phyloP scores from a whole-genome alignment of 768 basidiomycete species.

The Kwoniella mangroviensis region DNA sequence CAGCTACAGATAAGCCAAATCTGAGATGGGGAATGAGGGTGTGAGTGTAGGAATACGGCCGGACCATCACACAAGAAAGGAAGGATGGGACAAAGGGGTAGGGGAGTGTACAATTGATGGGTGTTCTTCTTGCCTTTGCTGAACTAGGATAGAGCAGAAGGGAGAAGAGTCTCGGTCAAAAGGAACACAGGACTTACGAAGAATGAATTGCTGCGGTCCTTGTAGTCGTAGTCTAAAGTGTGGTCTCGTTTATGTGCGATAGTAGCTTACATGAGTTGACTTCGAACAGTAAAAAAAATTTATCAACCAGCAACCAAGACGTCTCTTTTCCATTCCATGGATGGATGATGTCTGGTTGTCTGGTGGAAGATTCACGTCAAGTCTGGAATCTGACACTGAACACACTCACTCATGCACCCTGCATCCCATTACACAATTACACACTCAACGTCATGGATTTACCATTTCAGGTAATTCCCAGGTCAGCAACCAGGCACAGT shows the following conservation, averaged over 20 bases:
- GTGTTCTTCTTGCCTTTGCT: neutral
- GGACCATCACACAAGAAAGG: slow-evolving; percentile 3
- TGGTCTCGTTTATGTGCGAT: too few relatives aligned
- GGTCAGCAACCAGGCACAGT: neutral
- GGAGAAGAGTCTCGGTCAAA: neutral
- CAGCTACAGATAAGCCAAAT: neutral
- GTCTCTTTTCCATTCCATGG: too few relatives aligned
- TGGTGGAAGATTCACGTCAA: neutral
- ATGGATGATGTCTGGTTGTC: neutral
- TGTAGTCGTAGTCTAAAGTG: too few relatives aligned
- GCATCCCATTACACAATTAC: too few relatives aligned
- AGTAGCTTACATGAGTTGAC: too few relatives aligned
- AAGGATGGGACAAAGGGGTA: neutral
- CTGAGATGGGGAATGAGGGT: neutral
- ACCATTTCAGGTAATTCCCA: neutral
- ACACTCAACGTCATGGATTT: neutral
- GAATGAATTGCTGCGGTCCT: neutral
- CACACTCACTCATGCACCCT: too few relatives aligned
- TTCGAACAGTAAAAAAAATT: too few relatives aligned
- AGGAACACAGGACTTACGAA: neutral
- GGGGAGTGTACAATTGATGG: neutral
- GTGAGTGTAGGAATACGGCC: neutral
- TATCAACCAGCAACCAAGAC: too few relatives aligned
- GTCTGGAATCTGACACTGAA: neutral
- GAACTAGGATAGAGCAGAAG: neutral